Evolutionary conservation across 2,329 filamentous ascomycete genomes (phyloP).

Genomic region (Trichoderma oligosporum): DNA sequence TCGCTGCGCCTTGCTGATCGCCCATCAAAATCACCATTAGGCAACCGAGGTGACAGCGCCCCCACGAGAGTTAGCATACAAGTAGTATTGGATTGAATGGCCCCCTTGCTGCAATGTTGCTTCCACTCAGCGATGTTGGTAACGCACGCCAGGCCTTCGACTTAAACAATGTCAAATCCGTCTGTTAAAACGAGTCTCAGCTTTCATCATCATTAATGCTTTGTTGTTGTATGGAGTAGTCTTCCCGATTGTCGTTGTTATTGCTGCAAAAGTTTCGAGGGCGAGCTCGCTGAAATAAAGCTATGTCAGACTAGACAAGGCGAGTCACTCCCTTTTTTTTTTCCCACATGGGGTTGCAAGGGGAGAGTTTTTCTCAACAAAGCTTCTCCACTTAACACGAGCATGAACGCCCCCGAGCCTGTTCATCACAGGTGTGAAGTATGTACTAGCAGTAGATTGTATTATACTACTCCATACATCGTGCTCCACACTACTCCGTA

Average conservation of each 20-base stretch:
- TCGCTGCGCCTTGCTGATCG: conserved; percentile 17
- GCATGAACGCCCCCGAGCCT: conserved; percentile 14
- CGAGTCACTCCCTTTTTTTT: conserved; percentile 16
- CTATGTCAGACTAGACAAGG: conserved; percentile 4
- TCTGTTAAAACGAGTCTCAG: not conserved
- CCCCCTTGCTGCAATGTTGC: not conserved
- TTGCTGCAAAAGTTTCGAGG: not conserved
- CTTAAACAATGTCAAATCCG: not conserved
- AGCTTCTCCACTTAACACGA: conserved; percentile 14
- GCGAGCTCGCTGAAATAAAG: conserved; percentile 8
- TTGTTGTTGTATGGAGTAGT: no score
- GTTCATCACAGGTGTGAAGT: not conserved
- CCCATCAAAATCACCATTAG: conserved; percentile 6
- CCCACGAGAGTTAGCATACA: conserved; percentile 1
- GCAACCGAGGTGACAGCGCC: conserved; percentile 1
- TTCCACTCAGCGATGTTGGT: not conserved
- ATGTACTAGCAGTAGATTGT: no score
- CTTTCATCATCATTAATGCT: not conserved
- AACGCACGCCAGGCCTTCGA: not conserved
- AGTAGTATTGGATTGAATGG: not conserved
- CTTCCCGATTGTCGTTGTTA: no score
- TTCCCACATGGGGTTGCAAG: conserved; percentile 13
- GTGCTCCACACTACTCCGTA: no score
- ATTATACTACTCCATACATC: no score
- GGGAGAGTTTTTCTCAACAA: conserved; percentile 12